phyloP scores from a whole-genome alignment of 257 asterid species.

The Datura wrightii region DNA sequence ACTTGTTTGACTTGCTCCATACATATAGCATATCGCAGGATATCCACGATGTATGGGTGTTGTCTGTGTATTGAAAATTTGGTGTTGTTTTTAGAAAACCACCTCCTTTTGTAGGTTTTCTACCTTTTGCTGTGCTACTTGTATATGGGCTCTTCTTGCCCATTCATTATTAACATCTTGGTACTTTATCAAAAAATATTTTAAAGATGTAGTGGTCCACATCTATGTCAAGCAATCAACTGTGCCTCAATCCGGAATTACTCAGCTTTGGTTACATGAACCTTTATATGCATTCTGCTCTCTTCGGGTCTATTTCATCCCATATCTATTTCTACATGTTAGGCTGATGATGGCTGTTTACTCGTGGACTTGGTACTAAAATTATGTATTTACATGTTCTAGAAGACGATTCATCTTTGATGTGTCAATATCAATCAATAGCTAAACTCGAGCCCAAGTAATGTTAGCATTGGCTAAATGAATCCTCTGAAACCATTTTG shows the following conservation, averaged over 20 bases:
- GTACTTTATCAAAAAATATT: background rate
- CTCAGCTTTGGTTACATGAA: conserved; percentile 1
- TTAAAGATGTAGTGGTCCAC: background rate
- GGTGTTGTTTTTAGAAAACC: background rate
- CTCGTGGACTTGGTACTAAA: background rate
- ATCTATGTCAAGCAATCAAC: conserved; percentile 10
- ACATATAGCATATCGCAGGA: background rate
- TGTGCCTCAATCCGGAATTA: background rate
- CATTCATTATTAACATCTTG: background rate
- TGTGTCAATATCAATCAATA: background rate
- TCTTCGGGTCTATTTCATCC: background rate
- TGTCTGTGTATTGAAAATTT: background rate
- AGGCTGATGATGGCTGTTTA: conserved; percentile 2
- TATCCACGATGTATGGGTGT: background rate
- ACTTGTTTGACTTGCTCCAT: conserved; percentile 1
- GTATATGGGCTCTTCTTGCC: background rate
- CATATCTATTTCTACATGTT: background rate
- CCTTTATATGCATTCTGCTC: conserved; percentile 12
- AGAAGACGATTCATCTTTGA: background rate
- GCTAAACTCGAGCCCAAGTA: background rate
- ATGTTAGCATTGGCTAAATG: conserved; percentile 12
- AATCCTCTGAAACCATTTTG: conserved; percentile 17
- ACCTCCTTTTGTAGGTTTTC: background rate
- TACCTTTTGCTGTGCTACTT: background rate
- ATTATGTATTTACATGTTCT: conserved; percentile 2